phyloP scores from a whole-genome alignment of 371 early-diverging fungal species.

The Basidiobolus meristosporus region DNA sequence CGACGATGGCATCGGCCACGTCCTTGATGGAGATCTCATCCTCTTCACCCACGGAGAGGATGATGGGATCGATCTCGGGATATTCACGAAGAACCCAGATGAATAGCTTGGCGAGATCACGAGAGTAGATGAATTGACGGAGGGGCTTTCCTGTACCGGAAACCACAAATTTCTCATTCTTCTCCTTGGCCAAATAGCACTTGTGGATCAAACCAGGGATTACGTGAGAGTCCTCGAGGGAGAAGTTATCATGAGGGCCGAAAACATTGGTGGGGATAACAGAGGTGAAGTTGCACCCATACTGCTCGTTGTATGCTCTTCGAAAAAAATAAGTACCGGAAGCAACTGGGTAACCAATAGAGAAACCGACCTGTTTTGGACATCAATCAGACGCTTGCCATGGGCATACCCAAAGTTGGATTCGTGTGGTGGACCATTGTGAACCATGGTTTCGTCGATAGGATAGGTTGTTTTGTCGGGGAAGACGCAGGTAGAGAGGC shows the following conservation, averaged over 20 bases:
- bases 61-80: conserved; percentile 60
- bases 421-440: conserved; percentile 69
- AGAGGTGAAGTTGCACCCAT: conserved; percentile 63
- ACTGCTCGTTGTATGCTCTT: conserved; percentile 64
- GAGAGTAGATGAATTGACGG: conserved; percentile 74
- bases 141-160: conserved; percentile 66
- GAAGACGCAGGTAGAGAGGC: conserved; percentile 76
- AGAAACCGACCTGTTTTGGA: conserved; percentile 54
- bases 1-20: conserved; percentile 57
- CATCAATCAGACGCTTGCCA: conserved; percentile 76
- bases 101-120: conserved; percentile 66
- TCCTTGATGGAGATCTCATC: conserved; percentile 69
- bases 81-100: conserved; percentile 72
- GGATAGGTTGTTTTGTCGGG: conserved; percentile 76
- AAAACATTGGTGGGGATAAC: conserved; percentile 78
- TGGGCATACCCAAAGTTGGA: conserved; percentile 81
- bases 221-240: conserved; percentile 66
- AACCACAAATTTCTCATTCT: conserved; percentile 47
- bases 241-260: conserved; percentile 70
- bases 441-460: conserved; percentile 78
- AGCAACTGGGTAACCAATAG: background rate
- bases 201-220: conserved; percentile 76
- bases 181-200: conserved; percentile 60
- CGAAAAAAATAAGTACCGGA: background rate
- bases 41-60: conserved; percentile 54